Evolutionary conservation across 768 basidiomycete genomes (phyloP).

Genomic region (Panaeolus papilionaceus): DNA sequence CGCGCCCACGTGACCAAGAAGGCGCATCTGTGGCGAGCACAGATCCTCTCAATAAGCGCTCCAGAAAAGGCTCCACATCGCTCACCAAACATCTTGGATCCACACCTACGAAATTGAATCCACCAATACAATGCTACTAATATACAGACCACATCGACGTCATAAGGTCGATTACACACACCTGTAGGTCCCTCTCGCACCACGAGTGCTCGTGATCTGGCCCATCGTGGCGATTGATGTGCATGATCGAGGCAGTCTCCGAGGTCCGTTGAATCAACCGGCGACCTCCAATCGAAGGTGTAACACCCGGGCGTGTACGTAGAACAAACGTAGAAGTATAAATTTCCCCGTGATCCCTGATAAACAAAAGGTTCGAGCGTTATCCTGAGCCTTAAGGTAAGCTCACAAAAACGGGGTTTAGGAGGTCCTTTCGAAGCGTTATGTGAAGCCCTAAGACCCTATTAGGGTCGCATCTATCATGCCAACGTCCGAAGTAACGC

Average conservation of each 20-base stretch:
- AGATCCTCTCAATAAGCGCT: not conserved
- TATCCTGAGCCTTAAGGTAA: not conserved
- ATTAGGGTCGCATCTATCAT: not conserved
- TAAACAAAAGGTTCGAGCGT: not conserved
- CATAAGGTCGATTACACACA: not conserved
- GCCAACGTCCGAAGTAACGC: not conserved
- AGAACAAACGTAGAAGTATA: not conserved
- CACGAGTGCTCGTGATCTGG: slow-evolving; percentile 4
- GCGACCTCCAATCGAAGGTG: not conserved
- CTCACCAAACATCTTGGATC: no score
- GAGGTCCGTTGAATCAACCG: slow-evolving; percentile 11
- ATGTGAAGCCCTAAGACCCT: not conserved
- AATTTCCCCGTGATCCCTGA: not conserved
- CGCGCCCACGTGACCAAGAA: no score
- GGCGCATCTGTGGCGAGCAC: no score
- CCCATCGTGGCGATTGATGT: not conserved
- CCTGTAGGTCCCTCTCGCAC: not conserved
- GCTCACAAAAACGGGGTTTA: not conserved
- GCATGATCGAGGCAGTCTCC: slow-evolving; percentile 1
- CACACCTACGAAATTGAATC: no score
- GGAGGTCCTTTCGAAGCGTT: not conserved
- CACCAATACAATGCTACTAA: no score
- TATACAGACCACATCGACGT: not conserved
- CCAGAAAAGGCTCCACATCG: no score
- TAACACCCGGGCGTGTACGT: no score